These are phyloP conservation scores for Boletus sensibilis DNA, from an alignment of 768 basidiomycete species.

Conservation along the genomic window DNA sequence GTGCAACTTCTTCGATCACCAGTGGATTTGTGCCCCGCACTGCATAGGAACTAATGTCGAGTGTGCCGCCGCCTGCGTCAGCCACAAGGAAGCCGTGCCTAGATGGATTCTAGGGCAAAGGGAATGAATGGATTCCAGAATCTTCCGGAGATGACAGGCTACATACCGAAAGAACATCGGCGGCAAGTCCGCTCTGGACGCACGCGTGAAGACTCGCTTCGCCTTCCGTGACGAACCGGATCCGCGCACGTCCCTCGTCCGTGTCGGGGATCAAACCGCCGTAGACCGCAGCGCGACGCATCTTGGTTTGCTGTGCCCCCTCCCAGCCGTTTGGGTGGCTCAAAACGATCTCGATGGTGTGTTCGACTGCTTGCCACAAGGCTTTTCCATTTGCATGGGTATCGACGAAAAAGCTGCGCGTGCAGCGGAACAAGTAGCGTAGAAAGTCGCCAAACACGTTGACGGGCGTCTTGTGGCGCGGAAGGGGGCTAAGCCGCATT, in stretches of 20 bases:
- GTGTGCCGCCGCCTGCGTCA: conserved; percentile 78
- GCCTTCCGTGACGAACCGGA: conserved; percentile 80
- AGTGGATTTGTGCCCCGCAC: conserved; percentile 68
- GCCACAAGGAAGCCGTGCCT: conserved; percentile 77
- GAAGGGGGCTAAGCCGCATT: conserved; percentile 70
- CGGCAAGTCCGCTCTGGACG: conserved; percentile 72
- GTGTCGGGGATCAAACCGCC: conserved; percentile 75
- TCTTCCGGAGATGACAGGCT: neutral
- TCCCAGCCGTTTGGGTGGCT: conserved; percentile 87
- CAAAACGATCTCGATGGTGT: conserved; percentile 69
- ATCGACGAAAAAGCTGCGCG: conserved; percentile 71
- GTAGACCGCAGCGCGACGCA: conserved; percentile 70
- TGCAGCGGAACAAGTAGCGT: conserved; percentile 70
- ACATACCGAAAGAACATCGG: conserved; percentile 71
- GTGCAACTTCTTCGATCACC: conserved; percentile 80
- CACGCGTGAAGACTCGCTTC: conserved; percentile 84
- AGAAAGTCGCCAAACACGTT: conserved; percentile 82
- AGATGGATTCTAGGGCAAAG: conserved; percentile 55
- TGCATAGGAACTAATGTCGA: conserved; percentile 79
- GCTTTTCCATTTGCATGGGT: conserved; percentile 76
- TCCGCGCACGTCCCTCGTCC: conserved; percentile 67
- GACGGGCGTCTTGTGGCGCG: conserved; percentile 63
- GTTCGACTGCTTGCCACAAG: conserved; percentile 70
- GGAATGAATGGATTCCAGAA: conserved; percentile 2
- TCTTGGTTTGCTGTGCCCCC: conserved; percentile 69